These are phyloP conservation scores for Physcomitrellopsis africana DNA, from an alignment of 225 moss, liverwort and hornwort genomes.

Conservation along the genomic window DNA sequence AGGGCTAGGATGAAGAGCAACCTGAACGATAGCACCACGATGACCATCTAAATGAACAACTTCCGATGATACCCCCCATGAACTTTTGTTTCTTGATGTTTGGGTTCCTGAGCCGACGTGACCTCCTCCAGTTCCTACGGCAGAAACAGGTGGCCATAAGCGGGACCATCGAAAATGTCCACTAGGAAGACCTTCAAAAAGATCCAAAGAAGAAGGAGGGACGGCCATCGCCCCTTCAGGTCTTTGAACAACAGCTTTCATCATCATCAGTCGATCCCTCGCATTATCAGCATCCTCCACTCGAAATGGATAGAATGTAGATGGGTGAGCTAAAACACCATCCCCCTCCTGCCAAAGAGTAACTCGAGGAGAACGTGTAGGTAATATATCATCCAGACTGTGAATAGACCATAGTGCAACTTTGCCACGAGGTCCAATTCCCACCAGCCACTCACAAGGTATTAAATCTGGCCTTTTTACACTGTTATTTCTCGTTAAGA, in stretches of 20 bases:
- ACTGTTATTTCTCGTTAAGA: conserved; percentile 35
- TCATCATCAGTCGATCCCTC: conserved; percentile 60
- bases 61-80: conserved; percentile 91
- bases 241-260: conserved; percentile 89
- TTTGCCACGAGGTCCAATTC: conserved; percentile 84
- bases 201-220: conserved; percentile 89
- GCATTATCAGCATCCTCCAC: conserved; percentile 35
- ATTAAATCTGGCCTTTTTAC: conserved; percentile 52
- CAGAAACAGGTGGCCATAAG: conserved; percentile 96
- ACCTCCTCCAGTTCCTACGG: conserved; percentile 75
- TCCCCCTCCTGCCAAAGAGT: conserved; percentile 82
- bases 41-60: conserved; percentile 75
- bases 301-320: conserved; percentile 29
- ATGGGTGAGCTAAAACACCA: conserved; percentile 62
- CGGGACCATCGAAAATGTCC: conserved; percentile 91
- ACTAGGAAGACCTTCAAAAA: conserved; percentile 85
- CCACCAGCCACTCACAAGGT: conserved; percentile 88
- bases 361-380: conserved; percentile 74
- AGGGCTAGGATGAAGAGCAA: conserved; percentile 80
- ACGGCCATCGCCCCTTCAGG: conserved; percentile 74
- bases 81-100: conserved; percentile 61
- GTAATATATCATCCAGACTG: conserved; percentile 88
- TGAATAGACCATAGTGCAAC: conserved; percentile 92
- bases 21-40: conserved; percentile 65
- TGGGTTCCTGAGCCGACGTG: conserved; percentile 45